These are phyloP conservation scores for Panicum hallii DNA, from an alignment of 202 grass and related monocot species.

Conservation along the genomic window DNA sequence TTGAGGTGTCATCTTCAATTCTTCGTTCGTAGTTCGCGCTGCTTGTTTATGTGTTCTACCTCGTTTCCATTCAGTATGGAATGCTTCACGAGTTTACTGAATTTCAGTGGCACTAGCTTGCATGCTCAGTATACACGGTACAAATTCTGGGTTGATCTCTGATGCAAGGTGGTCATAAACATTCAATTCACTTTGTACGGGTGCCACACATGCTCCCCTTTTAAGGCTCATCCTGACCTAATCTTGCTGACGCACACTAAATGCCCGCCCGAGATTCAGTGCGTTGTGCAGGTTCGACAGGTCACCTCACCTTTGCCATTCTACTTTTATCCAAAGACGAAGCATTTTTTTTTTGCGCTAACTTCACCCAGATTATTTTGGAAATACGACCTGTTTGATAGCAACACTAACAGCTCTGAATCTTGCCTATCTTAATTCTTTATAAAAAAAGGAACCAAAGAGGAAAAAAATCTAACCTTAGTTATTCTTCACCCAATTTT, in stretches of 20 bases:
- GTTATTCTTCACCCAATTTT: conserved; percentile 15
- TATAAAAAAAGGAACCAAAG: too few species aligned
- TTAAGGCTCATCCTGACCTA: conserved; percentile 12
- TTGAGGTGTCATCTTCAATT: neutral
- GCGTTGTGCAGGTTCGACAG: neutral
- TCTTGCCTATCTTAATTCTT: neutral
- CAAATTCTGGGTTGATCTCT: neutral
- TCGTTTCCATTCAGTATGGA: neutral
- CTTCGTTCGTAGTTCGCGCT: neutral
- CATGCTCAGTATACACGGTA: neutral
- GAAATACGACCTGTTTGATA: neutral
- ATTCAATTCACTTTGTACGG: neutral
- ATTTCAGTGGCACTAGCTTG: neutral
- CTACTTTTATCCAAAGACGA: neutral
- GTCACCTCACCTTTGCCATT: neutral
- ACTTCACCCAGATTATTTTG: neutral
- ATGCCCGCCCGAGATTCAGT: neutral
- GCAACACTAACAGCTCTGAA: neutral
- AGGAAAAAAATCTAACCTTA: neutral
- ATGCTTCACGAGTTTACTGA: neutral
- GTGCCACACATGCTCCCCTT: neutral
- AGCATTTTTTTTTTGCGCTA: neutral
- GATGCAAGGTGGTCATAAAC: neutral
- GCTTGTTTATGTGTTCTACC: neutral
- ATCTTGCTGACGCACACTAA: conserved; percentile 20